These are phyloP conservation scores for Tricholoma hemisulphureum DNA, from an alignment of 768 basidiomycete species.

Conservation along the genomic window DNA sequence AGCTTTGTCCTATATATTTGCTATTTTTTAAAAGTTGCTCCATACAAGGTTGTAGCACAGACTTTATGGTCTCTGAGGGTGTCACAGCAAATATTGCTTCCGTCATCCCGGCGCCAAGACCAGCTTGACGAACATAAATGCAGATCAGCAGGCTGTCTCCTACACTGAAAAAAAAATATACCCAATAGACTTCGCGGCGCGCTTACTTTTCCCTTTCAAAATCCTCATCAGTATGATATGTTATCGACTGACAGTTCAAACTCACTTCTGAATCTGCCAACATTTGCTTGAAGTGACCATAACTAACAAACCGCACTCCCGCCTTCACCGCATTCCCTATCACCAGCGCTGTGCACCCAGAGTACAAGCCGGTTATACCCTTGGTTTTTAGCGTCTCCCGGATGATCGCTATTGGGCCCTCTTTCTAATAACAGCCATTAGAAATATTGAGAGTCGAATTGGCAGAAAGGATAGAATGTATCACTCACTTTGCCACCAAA, in stretches of 20 bases:
- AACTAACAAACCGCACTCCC: slow-evolving; percentile 92
- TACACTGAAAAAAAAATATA: slow-evolving; percentile 24
- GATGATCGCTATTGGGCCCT: slow-evolving; percentile 73
- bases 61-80: slow-evolving; percentile 99
- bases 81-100: slow-evolving; percentile 96
- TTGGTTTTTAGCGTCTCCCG: slow-evolving; percentile 68
- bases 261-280: slow-evolving; percentile 81
- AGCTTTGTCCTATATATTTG: slow-evolving; percentile 76
- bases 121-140: slow-evolving; percentile 42
- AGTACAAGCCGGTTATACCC: slow-evolving; percentile 86
- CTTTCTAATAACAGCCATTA: slow-evolving; percentile 37
- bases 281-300: slow-evolving; percentile 86
- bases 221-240: not conserved
- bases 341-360: slow-evolving; percentile 86
- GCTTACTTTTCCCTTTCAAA: slow-evolving; percentile 82
- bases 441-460: not conserved
- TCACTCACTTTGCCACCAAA: slow-evolving; percentile 71
- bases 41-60: slow-evolving; percentile 24
- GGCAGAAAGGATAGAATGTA: not conserved
- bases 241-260: slow-evolving; percentile 1
- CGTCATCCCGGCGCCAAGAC: slow-evolving; percentile 84
- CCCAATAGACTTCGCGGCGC: slow-evolving; percentile 83
- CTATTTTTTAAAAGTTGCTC: not conserved
- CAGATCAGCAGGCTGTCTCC: not conserved
- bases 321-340: slow-evolving; percentile 93